Evolutionary conservation across 2,329 filamentous ascomycete genomes (phyloP), one percentile per base, ranked within the genome.

Genomic region (Davidsoniella virescens): DNA sequence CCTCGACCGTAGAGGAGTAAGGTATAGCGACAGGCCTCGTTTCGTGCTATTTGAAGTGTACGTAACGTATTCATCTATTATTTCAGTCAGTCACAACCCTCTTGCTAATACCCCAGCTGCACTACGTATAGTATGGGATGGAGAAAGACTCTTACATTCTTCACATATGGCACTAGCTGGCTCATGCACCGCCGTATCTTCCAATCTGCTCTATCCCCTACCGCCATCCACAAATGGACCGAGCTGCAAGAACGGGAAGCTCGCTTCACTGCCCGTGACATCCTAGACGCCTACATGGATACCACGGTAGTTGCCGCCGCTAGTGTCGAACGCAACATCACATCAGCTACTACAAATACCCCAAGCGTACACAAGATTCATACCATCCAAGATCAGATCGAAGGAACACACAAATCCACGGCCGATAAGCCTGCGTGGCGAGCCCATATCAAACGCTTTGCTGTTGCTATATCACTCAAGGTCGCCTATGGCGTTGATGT

Each of bases 131-230:
- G 60, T 10, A 68, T 69, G 65, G 67, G 67, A 10, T 72, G 69
- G 69, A 62, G 64, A 16, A 63, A 63, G 47, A 71, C 69, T 5
- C 56, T 70, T 52, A 70, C 69, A 9, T 71, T 70, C 54, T 61
- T 70, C 3, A 63, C 62, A 38, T 69, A 63, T 59, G 65, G 65
- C 2, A 57, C 62, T 26, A 59, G 57, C 46, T 70, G 69, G 60
- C 61, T 63, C 42, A 57, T 67, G 53, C 69, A 71, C 54, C 62
- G 69, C 36, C 65, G 62, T 48, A 48, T 69, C 16, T 60, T 71
- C 6, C 69, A 71, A 56, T 62, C 61, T 9, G 61, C 60, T 3
- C 69, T 71, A 54, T 64, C 62, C 47, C 63, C 63, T 52, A 60
- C 63, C 9, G 63, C 60, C 44, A 61, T 64, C 14, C 57, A 55